phyloP scores from a whole-genome alignment of 2,329 filamentous ascomycete genomes.

The Lithohypha guttulata region DNA sequence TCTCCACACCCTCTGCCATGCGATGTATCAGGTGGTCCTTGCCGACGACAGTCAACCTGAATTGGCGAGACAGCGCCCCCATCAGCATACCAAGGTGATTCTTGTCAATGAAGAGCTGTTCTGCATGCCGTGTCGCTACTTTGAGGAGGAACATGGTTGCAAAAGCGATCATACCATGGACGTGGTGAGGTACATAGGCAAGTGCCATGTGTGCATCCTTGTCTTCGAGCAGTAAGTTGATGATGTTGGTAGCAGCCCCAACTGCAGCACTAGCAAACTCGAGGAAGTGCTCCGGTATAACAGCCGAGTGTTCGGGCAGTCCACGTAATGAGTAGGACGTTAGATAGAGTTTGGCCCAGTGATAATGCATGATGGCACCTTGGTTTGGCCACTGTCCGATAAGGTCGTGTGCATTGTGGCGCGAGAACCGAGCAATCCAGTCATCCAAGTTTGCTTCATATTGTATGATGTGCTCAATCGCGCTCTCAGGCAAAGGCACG shows the following conservation, averaged over 20 bases:
- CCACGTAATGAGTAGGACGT: constrained; percentile 41
- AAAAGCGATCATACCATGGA: constrained; percentile 40
- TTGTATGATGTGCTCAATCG: constrained; percentile 31
- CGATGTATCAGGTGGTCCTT: constrained; percentile 26
- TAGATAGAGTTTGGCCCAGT: constrained; percentile 42
- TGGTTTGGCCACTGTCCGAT: constrained; percentile 41
- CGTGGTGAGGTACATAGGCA: constrained; percentile 35
- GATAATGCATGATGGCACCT: constrained; percentile 40
- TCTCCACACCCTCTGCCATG: constrained; percentile 26
- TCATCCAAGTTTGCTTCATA: constrained; percentile 31
- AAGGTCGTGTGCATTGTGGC: constrained; percentile 32
- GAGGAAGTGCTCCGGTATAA: constrained; percentile 27
- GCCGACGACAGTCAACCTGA: constrained; percentile 23
- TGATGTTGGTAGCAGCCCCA: constrained; percentile 32
- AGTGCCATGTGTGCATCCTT: constrained; percentile 33
- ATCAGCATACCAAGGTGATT: constrained; percentile 22
- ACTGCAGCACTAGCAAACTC: constrained; percentile 36
- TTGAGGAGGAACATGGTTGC: constrained; percentile 37
- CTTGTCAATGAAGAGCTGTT: constrained; percentile 27
- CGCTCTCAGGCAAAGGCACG: constrained; percentile 26
- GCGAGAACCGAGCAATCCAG: constrained; percentile 26
- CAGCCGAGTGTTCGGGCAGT: constrained; percentile 32
- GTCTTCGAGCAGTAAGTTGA: constrained; percentile 34
- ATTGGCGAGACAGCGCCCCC: constrained; percentile 23
- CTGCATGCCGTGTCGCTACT: constrained; percentile 32